Conservation (phyloP, 106 monocot species). For the Alisma plantagoaquatica region DNA sequence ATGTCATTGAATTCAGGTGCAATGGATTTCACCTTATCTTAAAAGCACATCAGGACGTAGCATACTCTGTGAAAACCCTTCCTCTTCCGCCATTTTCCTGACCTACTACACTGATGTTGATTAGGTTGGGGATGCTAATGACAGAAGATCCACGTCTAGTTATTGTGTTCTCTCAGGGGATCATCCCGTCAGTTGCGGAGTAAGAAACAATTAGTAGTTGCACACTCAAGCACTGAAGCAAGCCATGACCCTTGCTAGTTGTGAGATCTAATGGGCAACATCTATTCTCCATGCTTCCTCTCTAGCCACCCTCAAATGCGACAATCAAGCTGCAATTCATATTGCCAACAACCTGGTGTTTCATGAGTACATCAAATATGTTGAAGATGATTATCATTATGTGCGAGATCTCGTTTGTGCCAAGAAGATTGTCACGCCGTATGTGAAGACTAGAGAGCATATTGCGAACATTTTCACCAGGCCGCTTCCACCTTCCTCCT, state of each 20-base stretch:
- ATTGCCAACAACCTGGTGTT: background rate
- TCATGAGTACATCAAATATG: background rate
- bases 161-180: no score
- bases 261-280: background rate
- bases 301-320: background rate
- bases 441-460: background rate
- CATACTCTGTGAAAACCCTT: no score
- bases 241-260: background rate
- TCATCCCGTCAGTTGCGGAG: no score
- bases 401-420: background rate
- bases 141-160: no score
- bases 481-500: background rate
- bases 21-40: no score
- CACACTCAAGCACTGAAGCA: background rate
- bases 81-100: no score
- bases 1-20: no score
- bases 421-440: background rate
- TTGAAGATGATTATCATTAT: background rate
- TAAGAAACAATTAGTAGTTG: background rate
- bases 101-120: no score
- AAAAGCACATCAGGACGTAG: no score
- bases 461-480: background rate
- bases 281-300: background rate
- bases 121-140: background rate
- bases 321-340: background rate